Percentiles rank a stretch among this genome's conserved stretches.
phyloP scores from a whole-genome alignment of 1,284 basidiomycete genomes.

The Phellopilus nigrolimitatus region DNA sequence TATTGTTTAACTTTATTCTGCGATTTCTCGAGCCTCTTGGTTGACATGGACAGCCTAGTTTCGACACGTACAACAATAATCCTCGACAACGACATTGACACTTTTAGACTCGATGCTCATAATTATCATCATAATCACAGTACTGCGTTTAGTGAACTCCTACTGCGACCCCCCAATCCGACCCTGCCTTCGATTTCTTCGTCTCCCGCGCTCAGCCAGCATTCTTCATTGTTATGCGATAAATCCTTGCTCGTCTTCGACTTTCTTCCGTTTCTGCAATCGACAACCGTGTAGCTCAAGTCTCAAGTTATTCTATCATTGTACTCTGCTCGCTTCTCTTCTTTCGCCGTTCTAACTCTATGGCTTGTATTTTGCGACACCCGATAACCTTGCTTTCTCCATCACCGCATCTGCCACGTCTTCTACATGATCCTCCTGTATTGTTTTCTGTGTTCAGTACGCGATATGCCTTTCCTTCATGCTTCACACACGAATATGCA shows the following conservation, averaged over 20 bases:
- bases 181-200: too few species aligned
- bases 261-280: not conserved
- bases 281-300: not conserved
- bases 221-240: too few species aligned
- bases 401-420: too few species aligned
- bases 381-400: not conserved
- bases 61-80: not conserved
- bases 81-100: not conserved
- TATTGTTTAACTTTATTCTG: constrained; percentile 14
- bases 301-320: too few species aligned
- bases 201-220: too few species aligned
- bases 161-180: too few species aligned
- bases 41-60: constrained; percentile 4
- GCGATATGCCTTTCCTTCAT: not conserved
- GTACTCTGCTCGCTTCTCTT: not conserved
- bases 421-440: not conserved
- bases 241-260: too few species aligned
- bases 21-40: not conserved
- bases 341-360: not conserved
- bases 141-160: not conserved
- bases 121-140: too few species aligned
- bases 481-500: too few species aligned
- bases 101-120: too few species aligned
- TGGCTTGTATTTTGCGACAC: not conserved
- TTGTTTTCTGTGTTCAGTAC: not conserved